Conservation (phyloP, 2,329 filamentous ascomycete species). For the Aspergillus ruber region DNA sequence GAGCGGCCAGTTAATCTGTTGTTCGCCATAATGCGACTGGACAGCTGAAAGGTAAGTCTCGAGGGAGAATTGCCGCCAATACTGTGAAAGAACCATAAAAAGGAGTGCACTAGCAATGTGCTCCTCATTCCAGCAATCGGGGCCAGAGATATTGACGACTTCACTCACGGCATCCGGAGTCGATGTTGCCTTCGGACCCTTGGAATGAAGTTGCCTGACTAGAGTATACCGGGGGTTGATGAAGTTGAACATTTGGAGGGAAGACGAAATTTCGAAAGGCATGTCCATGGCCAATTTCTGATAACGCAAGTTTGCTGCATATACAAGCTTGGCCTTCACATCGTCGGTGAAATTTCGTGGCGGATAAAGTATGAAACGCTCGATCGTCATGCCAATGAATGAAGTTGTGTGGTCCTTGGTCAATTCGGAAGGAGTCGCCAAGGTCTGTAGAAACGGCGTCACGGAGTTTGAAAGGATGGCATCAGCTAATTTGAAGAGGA, state of each 20-base stretch:
- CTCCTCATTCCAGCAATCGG: slow-evolving; percentile 66
- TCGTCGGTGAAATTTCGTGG: slow-evolving; percentile 79
- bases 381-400: slow-evolving; percentile 73
- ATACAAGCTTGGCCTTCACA: slow-evolving; percentile 58
- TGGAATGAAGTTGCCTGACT: slow-evolving; percentile 61
- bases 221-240: slow-evolving; percentile 41
- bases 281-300: slow-evolving; percentile 48
- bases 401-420: slow-evolving; percentile 60
- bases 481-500: slow-evolving; percentile 56
- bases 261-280: slow-evolving; percentile 37
- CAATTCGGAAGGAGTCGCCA: slow-evolving; percentile 59
- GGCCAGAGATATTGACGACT: slow-evolving; percentile 49
- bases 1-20: slow-evolving; percentile 58
- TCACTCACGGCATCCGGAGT: slow-evolving; percentile 65
- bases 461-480: slow-evolving; percentile 81
- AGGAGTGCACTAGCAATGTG: slow-evolving; percentile 77
- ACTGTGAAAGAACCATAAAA: slow-evolving; percentile 59
- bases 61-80: slow-evolving; percentile 58
- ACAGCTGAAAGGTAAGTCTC: slow-evolving; percentile 60
- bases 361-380: slow-evolving; percentile 80
- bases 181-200: slow-evolving; percentile 67
- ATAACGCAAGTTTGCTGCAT: slow-evolving; percentile 64
- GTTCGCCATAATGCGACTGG: slow-evolving; percentile 49
- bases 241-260: slow-evolving; percentile 41
- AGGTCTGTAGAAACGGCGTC: slow-evolving; percentile 66